phyloP scores from a whole-genome alignment of 352 stramenopile genomes.

The Globisporangium takayamanum region DNA sequence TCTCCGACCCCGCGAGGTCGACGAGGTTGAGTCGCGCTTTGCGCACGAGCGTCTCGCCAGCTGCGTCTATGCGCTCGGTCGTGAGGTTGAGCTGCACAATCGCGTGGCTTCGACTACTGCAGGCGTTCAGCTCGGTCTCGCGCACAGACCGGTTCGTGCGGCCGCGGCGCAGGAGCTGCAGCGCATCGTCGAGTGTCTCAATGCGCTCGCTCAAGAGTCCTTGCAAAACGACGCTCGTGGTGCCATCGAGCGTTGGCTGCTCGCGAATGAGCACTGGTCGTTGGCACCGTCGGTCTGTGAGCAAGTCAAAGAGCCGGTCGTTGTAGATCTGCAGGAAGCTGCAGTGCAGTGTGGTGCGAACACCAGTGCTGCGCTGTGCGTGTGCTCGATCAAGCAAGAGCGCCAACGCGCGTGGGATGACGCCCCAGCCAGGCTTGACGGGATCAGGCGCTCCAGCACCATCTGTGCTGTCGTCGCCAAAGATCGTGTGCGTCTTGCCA shows the following conservation, averaged over 20 bases:
- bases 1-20: slow-evolving; percentile 73
- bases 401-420: slow-evolving; percentile 72
- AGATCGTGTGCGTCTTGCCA: slow-evolving; percentile 91
- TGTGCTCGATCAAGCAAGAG: slow-evolving; percentile 48
- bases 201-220: slow-evolving; percentile 51
- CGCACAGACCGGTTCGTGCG: slow-evolving; percentile 59
- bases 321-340: slow-evolving; percentile 95
- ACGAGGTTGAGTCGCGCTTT: slow-evolving; percentile 68
- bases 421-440: slow-evolving; percentile 38
- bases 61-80: slow-evolving; percentile 21
- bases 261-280: slow-evolving; percentile 70
- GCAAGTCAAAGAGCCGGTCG: slow-evolving; percentile 88
- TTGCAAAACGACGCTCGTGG: slow-evolving; percentile 48
- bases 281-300: slow-evolving; percentile 61
- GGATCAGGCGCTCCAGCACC: neutral
- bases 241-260: slow-evolving; percentile 42
- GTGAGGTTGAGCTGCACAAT: slow-evolving; percentile 88
- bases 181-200: slow-evolving; percentile 32
- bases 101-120: slow-evolving; percentile 87
- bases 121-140: slow-evolving; percentile 83
- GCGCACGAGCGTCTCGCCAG: slow-evolving; percentile 33
- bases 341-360: slow-evolving; percentile 47
- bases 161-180: slow-evolving; percentile 45
- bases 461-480: slow-evolving; percentile 39
- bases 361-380: slow-evolving; percentile 10